Base-by-base conservation (phyloP, 1,284 basidiomycete species). In the Filobasidium uniguttulatum region DNA sequence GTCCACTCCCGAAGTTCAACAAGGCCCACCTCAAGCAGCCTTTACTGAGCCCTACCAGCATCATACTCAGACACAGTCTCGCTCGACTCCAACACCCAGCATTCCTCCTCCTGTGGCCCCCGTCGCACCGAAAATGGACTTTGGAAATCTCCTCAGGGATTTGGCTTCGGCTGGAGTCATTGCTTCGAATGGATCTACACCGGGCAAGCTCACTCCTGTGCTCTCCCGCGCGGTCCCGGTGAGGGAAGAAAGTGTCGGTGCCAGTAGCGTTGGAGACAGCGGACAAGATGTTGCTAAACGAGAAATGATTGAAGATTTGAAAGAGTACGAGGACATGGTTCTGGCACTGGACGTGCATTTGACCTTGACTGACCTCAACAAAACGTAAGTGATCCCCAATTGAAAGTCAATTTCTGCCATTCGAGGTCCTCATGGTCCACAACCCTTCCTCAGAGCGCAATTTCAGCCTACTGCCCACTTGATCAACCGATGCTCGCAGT, bases 401-500 rank as follows among this genome's bases (percentile, higher is more conserved):
- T 20, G 28, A 12, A 19, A 20, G 20, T 14, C 15, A 2, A 1
- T n/a, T 25, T 1, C 38, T 9, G n/a, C n/a, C n/a, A n/a, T n/a
- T n/a, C n/a, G 29, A 6, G 2, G n/a, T 2, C 30, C 30, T 41
- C 9, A 30, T 48, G 14, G n/a, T 29, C 20, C 28, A 31, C 20
- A 22, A 20, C 29, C 40, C 29, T 33, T 37, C n/a, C 55, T 85
- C 83, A 65, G 77, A 77, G 63, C 77, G 76, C 29, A 48, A 22
- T 73, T 90, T 23, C 29, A 55, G 49, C 71, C 93, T 46, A 86
- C 87, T 58, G 75, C 80, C 52, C 78, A 78, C 53, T 74, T 93
- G 20, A 77, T 83, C 9, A 72, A 79, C 20, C 84, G 89, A 69
- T 98, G 93, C 74, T 88, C 84, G 67, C 93, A 97, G 64, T 98